Evolutionary conservation across 2,329 filamentous ascomycete genomes (phyloP).

Genomic region (Acephala macrosclerotiorum): DNA sequence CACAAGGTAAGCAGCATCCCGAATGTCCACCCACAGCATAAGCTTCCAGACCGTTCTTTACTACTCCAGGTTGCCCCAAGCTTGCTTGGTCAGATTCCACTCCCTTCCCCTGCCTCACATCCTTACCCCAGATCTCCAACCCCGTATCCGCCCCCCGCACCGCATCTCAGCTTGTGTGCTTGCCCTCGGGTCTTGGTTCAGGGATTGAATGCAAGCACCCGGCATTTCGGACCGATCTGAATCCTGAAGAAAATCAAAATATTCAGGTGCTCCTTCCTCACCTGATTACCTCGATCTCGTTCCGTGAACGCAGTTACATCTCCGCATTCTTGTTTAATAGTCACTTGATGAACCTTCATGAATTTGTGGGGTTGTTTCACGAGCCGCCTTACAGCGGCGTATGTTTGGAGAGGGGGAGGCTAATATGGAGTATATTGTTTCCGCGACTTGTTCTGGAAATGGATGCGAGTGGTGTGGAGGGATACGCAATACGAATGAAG

Average conservation of each 20-base stretch:
- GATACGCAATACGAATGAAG: not conserved
- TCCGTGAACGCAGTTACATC: not conserved
- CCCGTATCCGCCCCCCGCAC: not conserved
- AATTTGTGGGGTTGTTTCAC: not conserved
- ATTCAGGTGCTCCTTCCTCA: not conserved
- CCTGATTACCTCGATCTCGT: not conserved
- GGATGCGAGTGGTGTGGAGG: not conserved
- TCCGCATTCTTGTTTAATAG: not conserved
- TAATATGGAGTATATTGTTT: slow-evolving; percentile 1
- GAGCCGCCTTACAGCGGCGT: not conserved
- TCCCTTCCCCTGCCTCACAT: not conserved
- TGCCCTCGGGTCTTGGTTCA: not conserved
- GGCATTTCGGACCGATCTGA: slow-evolving; percentile 5
- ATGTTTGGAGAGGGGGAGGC: not conserved
- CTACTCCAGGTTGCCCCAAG: not conserved
- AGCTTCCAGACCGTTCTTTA: slow-evolving; percentile 11
- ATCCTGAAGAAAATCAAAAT: slow-evolving; percentile 1
- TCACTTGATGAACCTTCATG: not conserved
- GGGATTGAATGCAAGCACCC: not conserved
- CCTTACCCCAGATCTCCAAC: slow-evolving; percentile 11
- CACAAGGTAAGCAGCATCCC: slow-evolving; percentile 6
- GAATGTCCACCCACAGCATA: slow-evolving; percentile 6
- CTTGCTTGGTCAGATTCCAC: not conserved
- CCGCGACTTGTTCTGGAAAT: not conserved
- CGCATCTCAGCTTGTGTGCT: not conserved